Conservation (phyloP, 345 rosid species). For the Populus nigra region DNA sequence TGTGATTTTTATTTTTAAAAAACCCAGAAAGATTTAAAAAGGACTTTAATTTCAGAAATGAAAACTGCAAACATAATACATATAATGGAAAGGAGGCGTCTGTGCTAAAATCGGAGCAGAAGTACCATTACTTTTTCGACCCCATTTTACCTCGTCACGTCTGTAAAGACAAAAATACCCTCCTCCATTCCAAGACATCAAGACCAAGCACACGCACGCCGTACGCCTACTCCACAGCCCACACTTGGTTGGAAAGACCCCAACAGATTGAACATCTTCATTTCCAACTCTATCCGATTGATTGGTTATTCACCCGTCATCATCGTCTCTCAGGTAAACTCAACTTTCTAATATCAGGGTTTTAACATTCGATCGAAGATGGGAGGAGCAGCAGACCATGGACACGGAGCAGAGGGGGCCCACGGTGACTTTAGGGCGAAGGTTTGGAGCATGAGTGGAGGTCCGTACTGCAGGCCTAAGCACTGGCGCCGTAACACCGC, state of each 20-base stretch:
- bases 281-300: too few species aligned
- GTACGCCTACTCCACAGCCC: too few species aligned
- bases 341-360: too few species aligned
- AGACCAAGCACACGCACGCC: too few species aligned
- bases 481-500: constrained; percentile 99
- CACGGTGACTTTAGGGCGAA: constrained; percentile 81
- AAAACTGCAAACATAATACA: not conserved
- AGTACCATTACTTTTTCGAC: not conserved
- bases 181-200: too few species aligned
- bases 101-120: not conserved
- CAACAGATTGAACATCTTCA: too few species aligned
- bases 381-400: constrained; percentile 60
- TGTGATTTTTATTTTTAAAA: too few species aligned
- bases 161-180: not conserved
- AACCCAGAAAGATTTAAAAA: too few species aligned
- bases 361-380: not conserved
- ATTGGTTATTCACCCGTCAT: too few species aligned
- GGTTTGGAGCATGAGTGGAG: constrained; percentile 96
- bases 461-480: constrained; percentile 92
- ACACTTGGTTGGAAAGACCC: too few species aligned
- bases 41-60: not conserved
- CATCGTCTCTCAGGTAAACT: too few species aligned
- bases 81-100: not conserved
- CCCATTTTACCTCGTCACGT: not conserved
- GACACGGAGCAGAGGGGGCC: constrained; percentile 67